Conservation (phyloP, 495 filamentous ascomycete genomes). For the Lepidopterella palustris region DNA sequence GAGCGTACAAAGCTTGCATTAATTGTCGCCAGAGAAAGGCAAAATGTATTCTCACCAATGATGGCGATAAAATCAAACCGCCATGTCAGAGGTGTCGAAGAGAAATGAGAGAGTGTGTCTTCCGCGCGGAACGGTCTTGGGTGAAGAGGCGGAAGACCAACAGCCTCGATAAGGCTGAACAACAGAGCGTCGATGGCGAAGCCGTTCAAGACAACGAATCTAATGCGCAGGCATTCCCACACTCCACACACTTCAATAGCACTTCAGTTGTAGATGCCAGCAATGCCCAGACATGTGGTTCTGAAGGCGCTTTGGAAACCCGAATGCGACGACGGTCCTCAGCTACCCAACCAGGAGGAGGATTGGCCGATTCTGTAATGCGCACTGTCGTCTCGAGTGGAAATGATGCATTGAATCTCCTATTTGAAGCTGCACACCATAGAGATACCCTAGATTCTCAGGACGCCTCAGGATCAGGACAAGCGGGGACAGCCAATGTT, state of each 20-base stretch:
- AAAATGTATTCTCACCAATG: slow-evolving; percentile 22
- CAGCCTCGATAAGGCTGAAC: not conserved
- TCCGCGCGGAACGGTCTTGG: slow-evolving; percentile 25
- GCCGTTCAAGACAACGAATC: not conserved
- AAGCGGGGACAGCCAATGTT: not conserved
- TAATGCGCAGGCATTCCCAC: not conserved
- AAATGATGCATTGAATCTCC: slow-evolving; percentile 49
- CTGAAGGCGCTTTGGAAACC: not conserved
- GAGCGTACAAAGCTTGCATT: slow-evolving; percentile 31
- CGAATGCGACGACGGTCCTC: slow-evolving; percentile 14
- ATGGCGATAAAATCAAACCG: slow-evolving; percentile 20
- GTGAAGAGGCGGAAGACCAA: slow-evolving; percentile 17
- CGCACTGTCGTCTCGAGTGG: slow-evolving; percentile 33
- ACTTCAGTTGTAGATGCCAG: not conserved
- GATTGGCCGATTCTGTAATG: slow-evolving; percentile 21
- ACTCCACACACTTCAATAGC: not conserved
- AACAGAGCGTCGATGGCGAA: not conserved
- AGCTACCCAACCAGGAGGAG: slow-evolving; percentile 9
- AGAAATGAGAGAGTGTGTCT: slow-evolving; percentile 29
- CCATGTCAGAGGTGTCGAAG: slow-evolving; percentile 25
- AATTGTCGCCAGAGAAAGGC: slow-evolving; percentile 27
- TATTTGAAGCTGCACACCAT: slow-evolving; percentile 47
- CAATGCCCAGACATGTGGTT: not conserved
- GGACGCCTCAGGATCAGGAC: not conserved
- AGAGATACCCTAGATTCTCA: slow-evolving; percentile 23